Base-by-base conservation (phyloP, 352 stramenopile genomes). In the Thalassiosira mediterranea region DNA sequence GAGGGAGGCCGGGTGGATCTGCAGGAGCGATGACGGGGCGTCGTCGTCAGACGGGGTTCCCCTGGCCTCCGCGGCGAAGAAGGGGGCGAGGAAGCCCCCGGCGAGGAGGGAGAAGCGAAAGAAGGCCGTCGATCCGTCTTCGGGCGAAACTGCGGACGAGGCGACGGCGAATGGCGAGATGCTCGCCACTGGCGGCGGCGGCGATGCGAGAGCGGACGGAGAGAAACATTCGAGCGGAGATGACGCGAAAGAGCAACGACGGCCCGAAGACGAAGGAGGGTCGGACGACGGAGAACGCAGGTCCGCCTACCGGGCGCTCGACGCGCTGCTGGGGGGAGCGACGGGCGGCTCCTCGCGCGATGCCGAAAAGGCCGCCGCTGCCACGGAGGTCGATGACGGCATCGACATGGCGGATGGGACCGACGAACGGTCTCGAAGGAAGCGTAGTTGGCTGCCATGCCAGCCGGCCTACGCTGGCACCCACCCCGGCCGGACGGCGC, bases 381-480 rank as follows among this genome's bases (percentile, higher is more conserved):
- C 31, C 32, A 67, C 28, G 47, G 37, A 23, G 5, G 51, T 42
- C 21, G 31, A 37, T 48, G 26, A 2, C 31, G 65, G 15, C 26
- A 10, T 10, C 7, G 2, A 32, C 47, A 15, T 1, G 0, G 4
- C 3, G 3, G 13, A 42, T 60, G 40, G 29, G 19, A 73, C 37
- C 37, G 23, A 47, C 40, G 28, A 68, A 21, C 17, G 62, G 31
- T 58, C 62, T 21, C 19, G 66, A 75, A 29, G 40, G 57, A 53
- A 70, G n/a, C 34, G 74, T 29, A 58, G 77, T 81, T 71, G 74
- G 74, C 61, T 93, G 10, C 78, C 83, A 19, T 73, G 40, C 28
- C 87, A 93, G 47, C 57, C 79, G 19, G 72, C 83, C 13, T 88
- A 88, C 78, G 82, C 87, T 26, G 84, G 80, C 3, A 84, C 76